A percentile compares a stretch with the other conserved stretches of the same genome.
Evolutionary conservation across 257 asterid species (phyloP).

Genomic region (Capsicum pubescens): DNA sequence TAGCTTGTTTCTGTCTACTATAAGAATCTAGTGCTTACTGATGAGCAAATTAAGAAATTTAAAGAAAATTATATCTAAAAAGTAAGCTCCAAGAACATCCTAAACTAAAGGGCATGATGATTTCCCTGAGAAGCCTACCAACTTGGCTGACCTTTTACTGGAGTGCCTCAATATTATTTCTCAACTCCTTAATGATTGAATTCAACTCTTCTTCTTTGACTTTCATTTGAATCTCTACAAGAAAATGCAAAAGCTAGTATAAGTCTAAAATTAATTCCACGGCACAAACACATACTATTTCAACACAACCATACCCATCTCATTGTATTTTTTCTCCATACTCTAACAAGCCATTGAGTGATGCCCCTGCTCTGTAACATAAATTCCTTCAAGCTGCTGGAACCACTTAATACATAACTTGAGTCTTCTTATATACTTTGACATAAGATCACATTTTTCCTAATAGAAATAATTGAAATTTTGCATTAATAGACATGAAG

Average conservation of each 20-base stretch:
- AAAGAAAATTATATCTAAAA: background rate
- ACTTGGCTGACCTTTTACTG: conserved; percentile 66
- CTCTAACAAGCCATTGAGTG: conserved; percentile 59
- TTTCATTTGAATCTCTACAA: conserved; percentile 67
- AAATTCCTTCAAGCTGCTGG: conserved; percentile 74
- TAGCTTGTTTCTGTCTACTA: conserved; percentile 64
- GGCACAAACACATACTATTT: conserved; percentile 10
- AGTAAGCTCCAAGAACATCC: background rate
- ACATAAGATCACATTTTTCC: conserved; percentile 80
- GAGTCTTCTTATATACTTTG: conserved; percentile 67
- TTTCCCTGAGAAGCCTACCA: conserved; percentile 50
- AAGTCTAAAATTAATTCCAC: conserved; percentile 13
- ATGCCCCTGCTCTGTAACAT: conserved; percentile 59
- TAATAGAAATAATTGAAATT: conserved; percentile 35
- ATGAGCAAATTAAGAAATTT: conserved; percentile 22
- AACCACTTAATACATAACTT: conserved; percentile 85
- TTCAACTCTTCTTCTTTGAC: conserved; percentile 82
- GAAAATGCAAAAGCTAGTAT: conserved; percentile 5
- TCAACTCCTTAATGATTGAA: conserved; percentile 73
- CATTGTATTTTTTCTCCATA: conserved; percentile 65
- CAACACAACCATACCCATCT: conserved; percentile 50
- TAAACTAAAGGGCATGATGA: background rate
- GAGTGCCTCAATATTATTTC: conserved; percentile 64
- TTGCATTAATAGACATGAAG: conserved; percentile 16
- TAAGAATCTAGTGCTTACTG: conserved; percentile 80